phyloP scores from a whole-genome alignment of 257 asterid species.

The Henckelia pumila region DNA sequence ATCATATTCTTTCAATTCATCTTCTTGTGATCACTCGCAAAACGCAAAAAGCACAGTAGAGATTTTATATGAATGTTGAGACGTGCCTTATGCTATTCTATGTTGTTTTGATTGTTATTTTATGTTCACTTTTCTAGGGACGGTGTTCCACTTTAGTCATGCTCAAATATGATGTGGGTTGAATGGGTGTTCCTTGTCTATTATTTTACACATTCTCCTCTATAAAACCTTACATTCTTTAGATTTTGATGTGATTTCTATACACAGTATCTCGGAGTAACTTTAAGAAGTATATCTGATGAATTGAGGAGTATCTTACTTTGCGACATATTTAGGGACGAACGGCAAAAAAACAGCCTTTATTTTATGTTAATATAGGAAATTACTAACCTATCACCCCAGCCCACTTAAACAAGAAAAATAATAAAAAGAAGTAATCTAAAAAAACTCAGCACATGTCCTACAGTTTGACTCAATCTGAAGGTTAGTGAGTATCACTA shows the following conservation, averaged over 20 bases:
- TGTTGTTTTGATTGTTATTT: constrained; percentile 13
- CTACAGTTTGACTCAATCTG: constrained; percentile 12
- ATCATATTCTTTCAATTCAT: not conserved
- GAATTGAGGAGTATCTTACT: not conserved
- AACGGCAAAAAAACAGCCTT: not conserved
- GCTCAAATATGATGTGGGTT: not conserved
- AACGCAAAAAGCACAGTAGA: not conserved
- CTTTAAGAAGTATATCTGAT: not conserved
- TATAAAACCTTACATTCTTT: not conserved
- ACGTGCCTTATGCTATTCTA: constrained; percentile 15
- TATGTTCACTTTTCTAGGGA: not conserved
- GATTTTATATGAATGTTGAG: not conserved
- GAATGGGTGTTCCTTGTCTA: constrained; percentile 14
- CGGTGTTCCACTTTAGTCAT: not conserved
- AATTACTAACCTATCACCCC: not conserved
- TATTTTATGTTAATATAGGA: not conserved
- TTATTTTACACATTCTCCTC: constrained; percentile 6
- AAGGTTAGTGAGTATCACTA: constrained; percentile 11
- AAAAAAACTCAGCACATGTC: not conserved
- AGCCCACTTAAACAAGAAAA: too few species aligned
- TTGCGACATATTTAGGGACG: not conserved
- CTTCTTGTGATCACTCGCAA: constrained; percentile 1
- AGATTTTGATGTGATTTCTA: not conserved
- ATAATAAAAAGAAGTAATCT: not conserved
- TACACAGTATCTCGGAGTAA: not conserved